A percentile compares a stretch with the other conserved stretches of the same genome.
Evolutionary conservation across 768 basidiomycete species (phyloP).

Genomic region (Lactifluus hygrophoroides): DNA sequence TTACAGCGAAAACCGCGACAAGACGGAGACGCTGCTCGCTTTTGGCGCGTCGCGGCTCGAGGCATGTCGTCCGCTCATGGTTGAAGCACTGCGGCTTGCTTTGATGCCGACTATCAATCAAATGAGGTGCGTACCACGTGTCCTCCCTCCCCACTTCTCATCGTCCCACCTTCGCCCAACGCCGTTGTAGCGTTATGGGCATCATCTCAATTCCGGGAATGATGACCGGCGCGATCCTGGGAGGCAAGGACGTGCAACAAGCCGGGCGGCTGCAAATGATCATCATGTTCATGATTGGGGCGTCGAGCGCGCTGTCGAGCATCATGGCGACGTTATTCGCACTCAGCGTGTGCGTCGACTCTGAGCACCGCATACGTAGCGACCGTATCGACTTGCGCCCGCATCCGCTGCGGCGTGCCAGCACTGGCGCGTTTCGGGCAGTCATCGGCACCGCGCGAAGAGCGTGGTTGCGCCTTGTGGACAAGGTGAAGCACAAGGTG

Average conservation of each 20-base stretch:
- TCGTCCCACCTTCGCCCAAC: not conserved
- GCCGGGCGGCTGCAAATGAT: constrained; percentile 86
- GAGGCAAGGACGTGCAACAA: constrained; percentile 75
- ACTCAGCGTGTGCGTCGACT: constrained; percentile 57
- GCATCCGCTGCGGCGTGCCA: constrained; percentile 8
- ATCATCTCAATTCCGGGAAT: constrained; percentile 80
- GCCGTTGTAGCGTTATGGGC: constrained; percentile 48
- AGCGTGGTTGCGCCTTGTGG: not conserved
- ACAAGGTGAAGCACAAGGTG: not conserved
- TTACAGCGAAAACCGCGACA: constrained; percentile 73
- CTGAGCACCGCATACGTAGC: constrained; percentile 50
- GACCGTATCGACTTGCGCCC: constrained; percentile 46
- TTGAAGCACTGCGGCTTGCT: constrained; percentile 70
- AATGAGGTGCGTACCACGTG: constrained; percentile 53
- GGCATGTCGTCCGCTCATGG: constrained; percentile 71
- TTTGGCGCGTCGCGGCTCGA: constrained; percentile 81
- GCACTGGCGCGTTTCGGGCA: not conserved
- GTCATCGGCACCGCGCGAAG: not conserved
- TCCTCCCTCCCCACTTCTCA: not conserved
- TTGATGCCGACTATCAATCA: constrained; percentile 76
- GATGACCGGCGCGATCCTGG: constrained; percentile 90
- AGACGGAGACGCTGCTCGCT: constrained; percentile 77
- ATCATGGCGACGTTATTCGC: constrained; percentile 55
- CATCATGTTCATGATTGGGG: constrained; percentile 90
- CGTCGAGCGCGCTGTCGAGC: constrained; percentile 62